Evolutionary conservation across 345 rosid species (phyloP).

Genomic region (Euphorbia lathyris): DNA sequence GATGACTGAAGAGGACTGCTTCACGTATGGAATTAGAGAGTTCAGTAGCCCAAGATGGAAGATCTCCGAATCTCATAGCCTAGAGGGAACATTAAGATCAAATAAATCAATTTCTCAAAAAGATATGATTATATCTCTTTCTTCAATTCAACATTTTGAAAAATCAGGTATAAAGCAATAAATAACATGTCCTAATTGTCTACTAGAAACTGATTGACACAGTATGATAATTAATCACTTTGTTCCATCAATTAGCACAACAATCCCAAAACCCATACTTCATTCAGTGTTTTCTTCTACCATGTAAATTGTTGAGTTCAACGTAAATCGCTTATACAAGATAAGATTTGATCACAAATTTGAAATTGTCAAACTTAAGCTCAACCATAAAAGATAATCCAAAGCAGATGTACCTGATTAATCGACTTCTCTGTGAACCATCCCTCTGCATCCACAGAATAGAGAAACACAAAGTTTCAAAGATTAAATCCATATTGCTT

Average conservation of each 20-base stretch:
- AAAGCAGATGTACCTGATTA: slow-evolving; percentile 55
- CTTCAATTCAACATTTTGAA: background rate
- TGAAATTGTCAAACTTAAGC: background rate
- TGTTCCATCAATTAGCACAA: too few relatives aligned
- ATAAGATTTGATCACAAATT: background rate
- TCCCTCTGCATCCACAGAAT: slow-evolving; percentile 67
- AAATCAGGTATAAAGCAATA: too few relatives aligned
- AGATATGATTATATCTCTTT: background rate
- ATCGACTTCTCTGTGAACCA: slow-evolving; percentile 70
- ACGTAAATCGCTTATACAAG: too few relatives aligned
- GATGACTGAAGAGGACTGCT: slow-evolving; percentile 34
- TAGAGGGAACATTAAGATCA: slow-evolving; percentile 18
- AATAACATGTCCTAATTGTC: too few relatives aligned
- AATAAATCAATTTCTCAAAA: background rate
- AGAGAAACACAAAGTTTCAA: background rate
- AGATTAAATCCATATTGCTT: background rate
- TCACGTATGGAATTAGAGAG: slow-evolving; percentile 53
- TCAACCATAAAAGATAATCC: background rate
- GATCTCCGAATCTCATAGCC: slow-evolving; percentile 95
- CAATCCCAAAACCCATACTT: too few relatives aligned
- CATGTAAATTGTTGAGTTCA: too few relatives aligned
- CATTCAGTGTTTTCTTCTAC: too few relatives aligned
- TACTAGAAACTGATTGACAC: background rate
- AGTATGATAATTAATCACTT: too few relatives aligned
- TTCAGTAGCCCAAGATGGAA: slow-evolving; percentile 70